Evolutionary conservation across 805 yeast species (phyloP), one percentile per base, ranked within the genome.

Genomic region (Priceomyces carsonii): DNA sequence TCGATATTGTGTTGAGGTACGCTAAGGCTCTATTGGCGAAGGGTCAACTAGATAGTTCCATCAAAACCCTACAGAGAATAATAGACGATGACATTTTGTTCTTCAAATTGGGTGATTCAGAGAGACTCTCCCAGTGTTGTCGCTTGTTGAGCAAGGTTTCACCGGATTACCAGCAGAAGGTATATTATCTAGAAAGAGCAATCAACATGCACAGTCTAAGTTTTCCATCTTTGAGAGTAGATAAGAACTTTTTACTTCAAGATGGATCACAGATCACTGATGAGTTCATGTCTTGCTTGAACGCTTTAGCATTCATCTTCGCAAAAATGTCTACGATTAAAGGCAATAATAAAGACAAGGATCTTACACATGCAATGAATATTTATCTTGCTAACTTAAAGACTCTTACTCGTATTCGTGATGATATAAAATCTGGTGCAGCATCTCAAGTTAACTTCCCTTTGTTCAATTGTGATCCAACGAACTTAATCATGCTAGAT

Each of bases 1-100:
- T 67, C 28, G 73, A 68, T 43, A 63, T 68, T 22, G 61, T 66
- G 20, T 49, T 66, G 29, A 48, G 74, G 19, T 68, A 68, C 47
- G 59, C 70, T 24, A 57, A 55, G 35, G 63, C 73, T 12, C 47
- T 68, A 22, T 51, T 68, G 22, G 70, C 73, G 16, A 66, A 67
- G 37, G 71, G 71, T 19, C 49, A 62, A 39, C 46, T 58, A 18
- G 51, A 57, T n/a, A 44, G 51, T 2, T 53, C 70, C 2, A 44
- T 63, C 14, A 35, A 40, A 18, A 50, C 61, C 22, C 49, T 68
- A 29, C 39, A 43, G 24, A 45, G 48, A 14, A 50, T 68, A 18
- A 58, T 68, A 6, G 52, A 60, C 33, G 51, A 66, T 35, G 69
- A 68, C 40, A 59, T 52, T 17, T 45, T 67, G 7, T 68, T 68